Evolutionary conservation across 1,284 basidiomycete genomes (phyloP).

Genomic region (Ustilago esculenta): DNA sequence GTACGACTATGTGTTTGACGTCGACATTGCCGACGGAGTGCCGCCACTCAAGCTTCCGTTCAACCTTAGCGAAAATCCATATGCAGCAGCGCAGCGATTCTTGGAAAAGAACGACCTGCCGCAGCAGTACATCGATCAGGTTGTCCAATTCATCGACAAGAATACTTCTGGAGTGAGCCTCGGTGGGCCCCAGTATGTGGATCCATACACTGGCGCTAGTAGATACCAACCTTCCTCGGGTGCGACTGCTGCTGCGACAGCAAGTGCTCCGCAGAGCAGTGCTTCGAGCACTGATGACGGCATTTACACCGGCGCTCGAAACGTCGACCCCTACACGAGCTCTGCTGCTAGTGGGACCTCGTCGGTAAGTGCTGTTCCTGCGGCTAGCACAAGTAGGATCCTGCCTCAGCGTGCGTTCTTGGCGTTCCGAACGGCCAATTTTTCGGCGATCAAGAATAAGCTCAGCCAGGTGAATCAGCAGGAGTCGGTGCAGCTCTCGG

Average conservation of each 20-base stretch:
- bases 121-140: constrained; percentile 83
- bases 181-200: constrained; percentile 75
- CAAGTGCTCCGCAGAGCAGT: constrained; percentile 63
- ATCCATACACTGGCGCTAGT: constrained; percentile 88
- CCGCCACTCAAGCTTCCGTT: constrained; percentile 94
- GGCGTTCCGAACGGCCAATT: constrained; percentile 85
- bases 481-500: constrained; percentile 73
- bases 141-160: constrained; percentile 92
- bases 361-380: constrained; percentile 15
- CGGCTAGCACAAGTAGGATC: constrained; percentile 56
- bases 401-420: constrained; percentile 68
- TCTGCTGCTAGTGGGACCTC: constrained; percentile 47
- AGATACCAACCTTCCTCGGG: constrained; percentile 71
- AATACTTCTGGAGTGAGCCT: constrained; percentile 80
- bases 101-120: constrained; percentile 85
- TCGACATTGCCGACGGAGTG: constrained; percentile 91
- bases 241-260: constrained; percentile 50
- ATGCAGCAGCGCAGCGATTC: constrained; percentile 87
- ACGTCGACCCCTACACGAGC: constrained; percentile 52
- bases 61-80: constrained; percentile 86
- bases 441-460: constrained; percentile 85
- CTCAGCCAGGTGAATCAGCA: constrained; percentile 81
- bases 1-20: constrained; percentile 98
- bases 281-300: constrained; percentile 61
- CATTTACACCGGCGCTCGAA: constrained; percentile 68